These are phyloP conservation scores for Dimargaris xerosporica DNA, from an alignment of 192 early-diverging fungal species.

Conservation along the genomic window DNA sequence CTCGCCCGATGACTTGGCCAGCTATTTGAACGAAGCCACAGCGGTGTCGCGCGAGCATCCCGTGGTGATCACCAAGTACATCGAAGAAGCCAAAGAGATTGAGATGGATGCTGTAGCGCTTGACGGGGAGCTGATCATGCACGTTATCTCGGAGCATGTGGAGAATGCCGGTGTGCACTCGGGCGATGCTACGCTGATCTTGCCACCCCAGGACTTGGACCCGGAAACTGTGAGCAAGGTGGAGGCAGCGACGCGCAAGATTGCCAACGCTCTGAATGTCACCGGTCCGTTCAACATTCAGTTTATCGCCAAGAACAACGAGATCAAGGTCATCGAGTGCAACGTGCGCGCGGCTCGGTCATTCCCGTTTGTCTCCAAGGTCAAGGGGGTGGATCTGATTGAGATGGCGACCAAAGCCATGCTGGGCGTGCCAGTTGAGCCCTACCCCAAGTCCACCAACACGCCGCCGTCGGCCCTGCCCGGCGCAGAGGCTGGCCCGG, in stretches of 20 bases:
- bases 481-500: constrained; percentile 45
- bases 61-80: constrained; percentile 96
- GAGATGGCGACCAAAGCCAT: constrained; percentile 95
- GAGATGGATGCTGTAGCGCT: constrained; percentile 97
- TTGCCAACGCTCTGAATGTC: constrained; percentile 82
- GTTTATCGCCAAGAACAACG: constrained; percentile 98
- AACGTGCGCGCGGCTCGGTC: constrained; percentile 93
- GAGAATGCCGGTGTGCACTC: constrained; percentile 99
- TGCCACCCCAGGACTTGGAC: constrained; percentile 91
- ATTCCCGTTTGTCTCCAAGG: constrained; percentile 97
- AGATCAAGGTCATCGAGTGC: constrained; percentile 99
- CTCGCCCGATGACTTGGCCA: constrained; percentile 64
- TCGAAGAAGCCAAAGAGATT: constrained; percentile 96
- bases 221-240: constrained; percentile 89
- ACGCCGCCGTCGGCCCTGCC: background rate
- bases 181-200: constrained; percentile 90
- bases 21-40: constrained; percentile 78
- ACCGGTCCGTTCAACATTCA: constrained; percentile 99
- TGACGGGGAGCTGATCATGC: constrained; percentile 83
- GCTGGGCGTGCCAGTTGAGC: constrained; percentile 60
- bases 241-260: constrained; percentile 78
- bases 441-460: constrained; percentile 59
- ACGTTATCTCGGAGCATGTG: constrained; percentile 94
- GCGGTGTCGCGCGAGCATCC: constrained; percentile 88
- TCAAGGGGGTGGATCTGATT: constrained; percentile 83